These are phyloP conservation scores for Funneliformis geosporum DNA, from an alignment of 192 early-diverging fungal genomes.

Conservation along the genomic window DNA sequence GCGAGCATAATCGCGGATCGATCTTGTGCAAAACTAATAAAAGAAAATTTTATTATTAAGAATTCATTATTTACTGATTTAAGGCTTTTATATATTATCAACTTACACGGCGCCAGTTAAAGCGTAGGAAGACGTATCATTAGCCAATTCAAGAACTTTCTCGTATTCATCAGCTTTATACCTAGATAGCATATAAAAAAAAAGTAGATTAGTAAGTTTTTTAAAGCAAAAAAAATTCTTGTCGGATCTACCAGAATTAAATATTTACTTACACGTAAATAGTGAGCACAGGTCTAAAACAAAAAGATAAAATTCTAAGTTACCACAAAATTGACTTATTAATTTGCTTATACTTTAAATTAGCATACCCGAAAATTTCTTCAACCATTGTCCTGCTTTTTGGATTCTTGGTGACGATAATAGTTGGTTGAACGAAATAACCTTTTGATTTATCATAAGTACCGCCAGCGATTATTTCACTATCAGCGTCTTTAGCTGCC, in stretches of 20 bases:
- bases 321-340: neutral
- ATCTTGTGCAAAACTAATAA: conserved; percentile 76
- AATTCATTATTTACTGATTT: neutral
- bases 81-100: neutral
- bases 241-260: neutral
- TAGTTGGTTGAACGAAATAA: conserved; percentile 90
- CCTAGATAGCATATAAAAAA: neutral
- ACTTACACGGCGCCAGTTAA: conserved; percentile 79
- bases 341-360: neutral
- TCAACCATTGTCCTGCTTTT: conserved; percentile 83
- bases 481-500: conserved; percentile 64
- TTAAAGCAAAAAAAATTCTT: neutral
- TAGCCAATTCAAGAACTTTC: conserved; percentile 70
- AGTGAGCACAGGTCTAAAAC: conserved; percentile 80
- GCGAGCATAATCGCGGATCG: conserved; percentile 74
- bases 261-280: conserved; percentile 77
- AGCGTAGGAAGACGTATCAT: conserved; percentile 81
- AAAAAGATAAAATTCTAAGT: neutral
- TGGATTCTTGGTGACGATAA: conserved; percentile 85
- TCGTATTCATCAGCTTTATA: conserved; percentile 75
- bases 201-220: neutral
- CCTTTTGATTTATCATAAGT: conserved; percentile 83
- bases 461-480: conserved; percentile 90
- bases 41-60: conserved; percentile 5
- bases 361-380: conserved; percentile 81